Evolutionary conservation across 177 flowering plant species (phyloP).

Genomic region (Vitis hybrid): DNA sequence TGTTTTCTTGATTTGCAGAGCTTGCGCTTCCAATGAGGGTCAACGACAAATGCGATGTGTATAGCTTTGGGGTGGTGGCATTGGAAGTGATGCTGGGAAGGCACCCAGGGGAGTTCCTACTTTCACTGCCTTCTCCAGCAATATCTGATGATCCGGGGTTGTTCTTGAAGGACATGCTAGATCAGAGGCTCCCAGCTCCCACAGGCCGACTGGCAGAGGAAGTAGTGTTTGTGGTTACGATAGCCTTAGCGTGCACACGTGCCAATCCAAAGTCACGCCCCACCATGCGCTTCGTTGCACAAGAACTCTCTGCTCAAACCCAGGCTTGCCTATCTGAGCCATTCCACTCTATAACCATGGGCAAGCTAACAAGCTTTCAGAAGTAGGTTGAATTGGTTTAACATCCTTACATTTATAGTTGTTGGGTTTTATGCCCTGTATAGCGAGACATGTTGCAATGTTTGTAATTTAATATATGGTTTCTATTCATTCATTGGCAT

Average conservation of each 20-base stretch:
- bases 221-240: slow-evolving; percentile 19
- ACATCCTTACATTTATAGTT: too few species aligned
- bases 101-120: slow-evolving; percentile 41
- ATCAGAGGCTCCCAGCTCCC: slow-evolving; percentile 34
- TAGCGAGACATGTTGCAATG: too few species aligned
- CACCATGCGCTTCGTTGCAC: slow-evolving; percentile 38
- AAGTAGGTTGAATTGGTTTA: neutral
- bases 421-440: too few species aligned
- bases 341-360: slow-evolving; percentile 18
- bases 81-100: slow-evolving; percentile 46
- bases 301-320: slow-evolving; percentile 31
- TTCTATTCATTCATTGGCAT: too few species aligned
- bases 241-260: slow-evolving; percentile 34
- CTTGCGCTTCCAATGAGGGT: slow-evolving; percentile 33
- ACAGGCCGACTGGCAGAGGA: slow-evolving; percentile 27
- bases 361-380: slow-evolving; percentile 21
- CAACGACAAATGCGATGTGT: slow-evolving; percentile 46
- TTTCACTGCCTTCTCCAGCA: slow-evolving; percentile 6
- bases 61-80: slow-evolving; percentile 48
- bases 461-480: too few species aligned
- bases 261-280: slow-evolving; percentile 34
- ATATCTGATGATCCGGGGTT: slow-evolving; percentile 7
- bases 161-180: slow-evolving; percentile 33
- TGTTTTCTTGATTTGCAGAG: slow-evolving; percentile 22
- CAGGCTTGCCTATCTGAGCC: slow-evolving; percentile 18